Conservation (phyloP, 2,329 filamentous ascomycete genomes). For the Fusarium cyanostomum region DNA sequence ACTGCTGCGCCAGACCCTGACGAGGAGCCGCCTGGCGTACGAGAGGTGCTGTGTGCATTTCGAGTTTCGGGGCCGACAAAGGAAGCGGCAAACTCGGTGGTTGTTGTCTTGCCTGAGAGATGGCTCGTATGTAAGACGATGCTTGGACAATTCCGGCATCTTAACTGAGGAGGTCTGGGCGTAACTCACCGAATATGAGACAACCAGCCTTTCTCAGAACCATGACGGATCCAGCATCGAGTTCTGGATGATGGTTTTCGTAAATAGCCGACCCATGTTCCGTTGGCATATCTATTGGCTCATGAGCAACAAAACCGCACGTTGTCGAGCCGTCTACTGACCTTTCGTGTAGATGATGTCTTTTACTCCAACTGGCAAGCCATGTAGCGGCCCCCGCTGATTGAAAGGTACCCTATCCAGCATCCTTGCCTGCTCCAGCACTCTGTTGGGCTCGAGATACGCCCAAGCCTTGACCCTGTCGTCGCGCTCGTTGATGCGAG, state of each 20-base stretch:
- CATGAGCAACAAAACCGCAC: neutral
- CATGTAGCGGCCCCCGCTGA: slow-evolving; percentile 64
- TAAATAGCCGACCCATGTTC: slow-evolving; percentile 64
- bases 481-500: slow-evolving; percentile 56
- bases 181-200: slow-evolving; percentile 55
- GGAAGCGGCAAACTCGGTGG: slow-evolving; percentile 66
- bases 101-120: slow-evolving; percentile 51
- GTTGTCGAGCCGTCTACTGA: slow-evolving; percentile 42
- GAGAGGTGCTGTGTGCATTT: slow-evolving; percentile 69
- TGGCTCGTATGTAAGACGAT: slow-evolving; percentile 61
- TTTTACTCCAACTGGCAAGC: slow-evolving; percentile 66
- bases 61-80: slow-evolving; percentile 58
- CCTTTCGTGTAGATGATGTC: slow-evolving; percentile 68
- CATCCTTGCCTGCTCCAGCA: slow-evolving; percentile 58
- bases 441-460: slow-evolving; percentile 53
- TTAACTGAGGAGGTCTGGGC: slow-evolving; percentile 27
- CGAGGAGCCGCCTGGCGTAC: slow-evolving; percentile 73
- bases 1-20: slow-evolving; percentile 74
- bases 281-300: slow-evolving; percentile 61
- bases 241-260: slow-evolving; percentile 48
- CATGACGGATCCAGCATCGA: slow-evolving; percentile 62
- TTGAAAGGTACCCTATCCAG: slow-evolving; percentile 59
- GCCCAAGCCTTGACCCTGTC: slow-evolving; percentile 60
- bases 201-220: slow-evolving; percentile 64
- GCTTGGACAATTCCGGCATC: slow-evolving; percentile 51